Conservation (phyloP, 2,329 filamentous ascomycete genomes). For the Daldinia sp. region DNA sequence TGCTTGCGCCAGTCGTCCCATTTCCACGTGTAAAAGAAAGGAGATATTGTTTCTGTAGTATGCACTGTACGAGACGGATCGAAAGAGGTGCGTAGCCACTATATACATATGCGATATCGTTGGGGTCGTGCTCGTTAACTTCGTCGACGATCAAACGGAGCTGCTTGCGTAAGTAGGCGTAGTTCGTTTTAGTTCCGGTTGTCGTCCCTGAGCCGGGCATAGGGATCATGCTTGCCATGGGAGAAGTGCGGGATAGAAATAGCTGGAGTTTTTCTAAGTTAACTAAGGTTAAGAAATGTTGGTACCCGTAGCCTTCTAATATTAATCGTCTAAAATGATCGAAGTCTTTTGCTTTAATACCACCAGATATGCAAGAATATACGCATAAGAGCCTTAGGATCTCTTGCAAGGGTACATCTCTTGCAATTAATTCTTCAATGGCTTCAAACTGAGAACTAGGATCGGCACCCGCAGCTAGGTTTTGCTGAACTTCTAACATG, state of each 20-base stretch:
- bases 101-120: constrained; percentile 97
- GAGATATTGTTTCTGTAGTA: constrained; percentile 89
- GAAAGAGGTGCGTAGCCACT: constrained; percentile 95
- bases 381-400: constrained; percentile 87
- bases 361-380: constrained; percentile 88
- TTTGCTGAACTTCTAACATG: constrained; percentile 92
- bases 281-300: constrained; percentile 89
- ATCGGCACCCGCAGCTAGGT: constrained; percentile 88
- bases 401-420: constrained; percentile 80
- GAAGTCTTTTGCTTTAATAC: constrained; percentile 86
- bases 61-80: constrained; percentile 88
- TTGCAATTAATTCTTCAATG: constrained; percentile 93
- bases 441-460: constrained; percentile 87
- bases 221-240: constrained; percentile 82
- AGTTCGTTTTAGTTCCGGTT: constrained; percentile 82
- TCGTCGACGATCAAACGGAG: constrained; percentile 93
- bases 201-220: constrained; percentile 67
- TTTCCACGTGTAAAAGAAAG: constrained; percentile 73
- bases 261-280: constrained; percentile 90
- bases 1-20: constrained; percentile 56
- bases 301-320: constrained; percentile 91
- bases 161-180: constrained; percentile 84
- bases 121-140: constrained; percentile 92
- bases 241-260: constrained; percentile 78
- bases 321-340: constrained; percentile 89